phyloP scores from a whole-genome alignment of 2,329 filamentous ascomycete species.

The Xylaria multiplex region DNA sequence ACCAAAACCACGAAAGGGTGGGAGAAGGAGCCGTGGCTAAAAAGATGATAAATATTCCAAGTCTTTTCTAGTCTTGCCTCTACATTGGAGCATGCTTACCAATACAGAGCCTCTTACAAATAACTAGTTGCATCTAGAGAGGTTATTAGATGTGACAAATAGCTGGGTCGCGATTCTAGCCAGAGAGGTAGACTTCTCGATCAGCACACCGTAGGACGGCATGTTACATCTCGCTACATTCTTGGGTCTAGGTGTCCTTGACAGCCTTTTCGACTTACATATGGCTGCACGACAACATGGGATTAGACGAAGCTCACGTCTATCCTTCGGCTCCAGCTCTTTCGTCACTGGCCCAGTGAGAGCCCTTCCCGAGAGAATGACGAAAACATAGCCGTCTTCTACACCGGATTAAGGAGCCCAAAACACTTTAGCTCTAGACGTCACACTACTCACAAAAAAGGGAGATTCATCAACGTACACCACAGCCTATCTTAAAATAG shows the following conservation, averaged over 20 bases:
- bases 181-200: not conserved
- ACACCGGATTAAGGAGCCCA: not conserved
- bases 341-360: not conserved
- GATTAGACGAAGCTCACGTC: not conserved
- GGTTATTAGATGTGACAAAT: not conserved
- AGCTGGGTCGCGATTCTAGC: no score
- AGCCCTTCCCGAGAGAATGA: not conserved
- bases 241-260: no score
- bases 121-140: not conserved
- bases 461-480: not conserved
- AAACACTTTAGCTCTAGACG: not conserved
- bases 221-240: not conserved
- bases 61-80: not conserved
- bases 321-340: not conserved
- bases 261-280: not conserved
- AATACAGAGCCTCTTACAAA: not conserved
- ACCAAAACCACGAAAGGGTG: constrained; percentile 61
- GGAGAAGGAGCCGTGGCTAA: constrained; percentile 54
- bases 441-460: not conserved
- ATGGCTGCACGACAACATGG: not conserved
- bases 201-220: not conserved
- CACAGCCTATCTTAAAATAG: not conserved
- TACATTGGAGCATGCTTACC: not conserved
- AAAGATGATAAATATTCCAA: not conserved
- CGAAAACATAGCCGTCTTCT: not conserved